Evolutionary conservation across 1,139 yeast species (phyloP), one percentile per base, ranked within the genome.

Genomic region (Magnusiomyces fungicola): DNA sequence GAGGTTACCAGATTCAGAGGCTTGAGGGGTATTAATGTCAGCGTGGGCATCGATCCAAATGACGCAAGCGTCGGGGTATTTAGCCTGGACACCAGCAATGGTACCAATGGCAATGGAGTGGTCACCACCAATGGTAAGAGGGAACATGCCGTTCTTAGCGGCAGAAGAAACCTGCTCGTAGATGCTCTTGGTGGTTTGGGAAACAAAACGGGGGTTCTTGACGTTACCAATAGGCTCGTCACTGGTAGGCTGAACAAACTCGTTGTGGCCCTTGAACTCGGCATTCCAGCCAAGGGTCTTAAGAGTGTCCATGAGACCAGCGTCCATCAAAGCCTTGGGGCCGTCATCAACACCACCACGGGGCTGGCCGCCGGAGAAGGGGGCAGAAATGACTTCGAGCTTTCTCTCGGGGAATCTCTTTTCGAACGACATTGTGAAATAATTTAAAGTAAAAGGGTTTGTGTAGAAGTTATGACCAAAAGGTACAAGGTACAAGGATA

Each of bases 11-110:
- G 92, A 80, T 41, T 78, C 84, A 4, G 97, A 82, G 14, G 90
- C 80, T 45, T 73, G 74, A n/a, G 96, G 89, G 1, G 97, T 84
- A 72, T 92, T 92, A 63, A 92, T 82, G 66, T 92, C 98, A 32
- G 97, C 97, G 65, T 92, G 98, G 1, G 98, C 98, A 69, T 92
- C 98, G 58, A 92, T 84, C 98, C 98, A 92, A 56, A 92, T 67
- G 45, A 92, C 75, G 62, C 96, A 88, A 27, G 96, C 89, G 57
- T 89, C 87, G 21, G 97, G 96, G 66, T 85, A 74, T 55, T 80
- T 78, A 29, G 78, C 78, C 58, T 88, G 75, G 44, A 90, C 85
- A 12, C 95, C 98, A 37, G 88, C 75, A 37, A 90, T 83, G 6
- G 97, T 89, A 46, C 96, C 96, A 61, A 92, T 88, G 50, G 96